Base-by-base conservation (phyloP, 495 filamentous ascomycete genomes). In the Aspergillus hancockii region DNA sequence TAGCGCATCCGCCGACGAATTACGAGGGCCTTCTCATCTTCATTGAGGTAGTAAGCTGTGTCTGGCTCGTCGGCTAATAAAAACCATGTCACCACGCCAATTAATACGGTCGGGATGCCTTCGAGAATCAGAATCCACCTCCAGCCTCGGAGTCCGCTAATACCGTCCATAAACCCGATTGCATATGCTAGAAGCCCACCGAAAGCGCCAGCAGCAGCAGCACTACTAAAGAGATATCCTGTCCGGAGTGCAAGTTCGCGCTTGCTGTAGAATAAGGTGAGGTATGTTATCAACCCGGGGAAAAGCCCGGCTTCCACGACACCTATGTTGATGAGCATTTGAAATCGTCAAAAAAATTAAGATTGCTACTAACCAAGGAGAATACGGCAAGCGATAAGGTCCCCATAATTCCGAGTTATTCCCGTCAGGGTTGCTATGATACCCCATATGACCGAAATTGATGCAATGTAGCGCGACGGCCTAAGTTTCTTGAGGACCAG, bases 401-500 rank as follows among this genome's bases (percentile, higher is more conserved):
- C 79, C 45, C 66, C 82, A 63, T 86, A 89, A 63, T 67, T 84
- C 22, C 85, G 78, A 8, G 82, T 79, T 23, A 91, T 74, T 4
- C 88, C 90, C 0, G 85, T 86, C 31, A 87, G 77, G 30, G 83
- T 89, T 10, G 90, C 88, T 59, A 90, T 81, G 56, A 90, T 80
- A 19, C 88, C 89, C 90, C 90, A 92, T 9, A 75, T 56, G 9
- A 83, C 72, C 12, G 80, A 70, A 32, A 92, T 85, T 31, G 83
- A 78, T 5, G 87, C 79, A 57, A 93, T 84, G 70, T 85, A 92
- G 18, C 83, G 81, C 7, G 84, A 85, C 1, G 90, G 90, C 81
- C 88, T 87, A 58, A 96, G 76, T 62, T 84, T 84, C 71, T 95
- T 95, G 51, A 97, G 75, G 9, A 94, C 70, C 53, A 96, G 79